Evolutionary conservation across 2,329 filamentous ascomycete genomes (phyloP).

Genomic region (Xylariales sp.): DNA sequence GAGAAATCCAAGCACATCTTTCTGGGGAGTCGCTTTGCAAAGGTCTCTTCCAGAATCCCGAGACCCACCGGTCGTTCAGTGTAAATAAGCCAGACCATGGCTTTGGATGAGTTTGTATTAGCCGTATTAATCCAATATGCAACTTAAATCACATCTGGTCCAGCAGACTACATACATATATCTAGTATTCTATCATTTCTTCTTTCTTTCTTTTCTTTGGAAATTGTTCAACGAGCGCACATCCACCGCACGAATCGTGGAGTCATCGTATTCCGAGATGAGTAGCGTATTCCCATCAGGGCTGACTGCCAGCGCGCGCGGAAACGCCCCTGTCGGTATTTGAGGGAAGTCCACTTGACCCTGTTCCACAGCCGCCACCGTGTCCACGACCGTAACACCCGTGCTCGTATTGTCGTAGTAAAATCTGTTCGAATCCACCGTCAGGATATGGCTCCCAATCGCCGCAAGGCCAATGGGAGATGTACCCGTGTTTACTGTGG

Average conservation of each 20-base stretch:
- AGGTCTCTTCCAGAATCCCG: too few relatives aligned
- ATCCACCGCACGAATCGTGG: constrained; percentile 2
- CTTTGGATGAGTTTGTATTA: too few relatives aligned
- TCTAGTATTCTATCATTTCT: too few relatives aligned
- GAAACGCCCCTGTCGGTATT: constrained; percentile 4
- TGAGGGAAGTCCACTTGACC: not conserved
- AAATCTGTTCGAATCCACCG: constrained; percentile 7
- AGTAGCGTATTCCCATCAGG: constrained; percentile 3
- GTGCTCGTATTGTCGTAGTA: constrained; percentile 3
- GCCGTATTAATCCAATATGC: too few relatives aligned
- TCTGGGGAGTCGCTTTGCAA: too few relatives aligned
- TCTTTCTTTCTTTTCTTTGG: too few relatives aligned
- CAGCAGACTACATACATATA: too few relatives aligned
- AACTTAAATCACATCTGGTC: too few relatives aligned
- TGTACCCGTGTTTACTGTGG: constrained; percentile 6
- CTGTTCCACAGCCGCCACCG: not conserved
- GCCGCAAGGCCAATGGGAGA: constrained; percentile 6
- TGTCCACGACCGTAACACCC: constrained; percentile 4
- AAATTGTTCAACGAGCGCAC: not conserved
- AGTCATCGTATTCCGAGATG: constrained; percentile 3
- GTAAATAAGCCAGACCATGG: too few relatives aligned
- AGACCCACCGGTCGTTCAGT: too few relatives aligned
- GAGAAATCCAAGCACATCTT: too few relatives aligned
- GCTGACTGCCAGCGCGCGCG: constrained; percentile 5
- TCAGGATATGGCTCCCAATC: constrained; percentile 1